phyloP scores from a whole-genome alignment of 305 asterid genomes.

The Caryopteris hybrid region DNA sequence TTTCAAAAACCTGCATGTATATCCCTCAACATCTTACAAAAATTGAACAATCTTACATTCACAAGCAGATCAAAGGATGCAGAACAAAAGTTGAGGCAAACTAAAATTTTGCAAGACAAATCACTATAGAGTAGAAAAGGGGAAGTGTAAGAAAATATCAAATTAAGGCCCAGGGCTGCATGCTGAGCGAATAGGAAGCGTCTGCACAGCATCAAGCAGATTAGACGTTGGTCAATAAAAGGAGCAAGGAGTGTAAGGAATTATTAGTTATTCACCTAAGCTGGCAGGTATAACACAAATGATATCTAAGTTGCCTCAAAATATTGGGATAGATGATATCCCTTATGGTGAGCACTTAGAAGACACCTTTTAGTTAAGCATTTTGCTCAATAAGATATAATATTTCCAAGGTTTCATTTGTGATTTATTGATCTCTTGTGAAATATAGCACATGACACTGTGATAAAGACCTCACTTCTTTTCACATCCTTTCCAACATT shows the following conservation, averaged over 20 bases:
- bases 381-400: not conserved
- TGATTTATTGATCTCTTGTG: not conserved
- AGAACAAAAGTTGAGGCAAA: not conserved
- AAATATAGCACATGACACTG: not conserved
- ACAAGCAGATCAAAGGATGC: slow-evolving; percentile 1
- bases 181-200: slow-evolving; percentile 1
- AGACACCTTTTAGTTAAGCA: not conserved
- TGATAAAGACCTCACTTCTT: not conserved
- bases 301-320: not conserved
- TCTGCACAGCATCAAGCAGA: not conserved
- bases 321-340: not conserved
- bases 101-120: not conserved
- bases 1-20: slow-evolving; percentile 43
- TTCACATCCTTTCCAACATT: too few relatives aligned
- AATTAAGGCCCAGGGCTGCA: not conserved
- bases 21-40: slow-evolving; percentile 8
- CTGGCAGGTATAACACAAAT: not conserved
- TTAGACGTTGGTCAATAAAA: slow-evolving; percentile 5
- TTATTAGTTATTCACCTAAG: not conserved
- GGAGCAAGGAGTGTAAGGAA: not conserved
- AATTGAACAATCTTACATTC: not conserved
- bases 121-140: not conserved
- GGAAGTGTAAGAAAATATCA: not conserved
- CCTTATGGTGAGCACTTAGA: slow-evolving; percentile 2
- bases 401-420: not conserved